A percentile compares a stretch with the other conserved stretches of the same genome.
phyloP scores from a whole-genome alignment of 345 rosid genomes.

The Syzygium jambos region DNA sequence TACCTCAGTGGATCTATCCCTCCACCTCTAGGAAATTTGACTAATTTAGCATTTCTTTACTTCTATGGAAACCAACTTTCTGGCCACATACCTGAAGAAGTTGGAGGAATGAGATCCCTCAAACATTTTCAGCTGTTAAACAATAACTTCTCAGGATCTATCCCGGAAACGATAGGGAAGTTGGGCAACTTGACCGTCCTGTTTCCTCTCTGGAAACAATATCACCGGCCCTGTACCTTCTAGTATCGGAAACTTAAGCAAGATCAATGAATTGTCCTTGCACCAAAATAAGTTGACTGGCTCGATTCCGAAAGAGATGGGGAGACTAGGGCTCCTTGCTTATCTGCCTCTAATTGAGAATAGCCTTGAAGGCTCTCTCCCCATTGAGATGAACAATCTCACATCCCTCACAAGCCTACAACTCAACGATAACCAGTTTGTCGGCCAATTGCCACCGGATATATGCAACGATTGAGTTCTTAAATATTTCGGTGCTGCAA shows the following conservation, averaged over 20 bases:
- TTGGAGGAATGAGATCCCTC: not conserved
- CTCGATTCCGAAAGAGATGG: not conserved
- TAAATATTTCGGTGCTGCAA: not conserved
- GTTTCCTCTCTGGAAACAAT: not conserved
- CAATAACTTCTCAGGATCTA: not conserved
- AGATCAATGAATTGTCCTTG: not conserved
- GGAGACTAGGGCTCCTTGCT: not conserved
- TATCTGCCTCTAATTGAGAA: fast-evolving
- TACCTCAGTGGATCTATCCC: not conserved
- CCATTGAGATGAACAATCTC: not conserved
- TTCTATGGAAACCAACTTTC: not conserved
- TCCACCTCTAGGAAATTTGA: not conserved
- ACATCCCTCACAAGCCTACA: not conserved
- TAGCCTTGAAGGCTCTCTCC: not conserved
- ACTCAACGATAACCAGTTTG: not conserved
- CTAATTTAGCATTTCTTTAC: not conserved
- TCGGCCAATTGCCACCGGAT: not conserved
- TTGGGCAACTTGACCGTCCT: not conserved
- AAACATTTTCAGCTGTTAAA: not conserved
- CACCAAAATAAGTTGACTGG: not conserved
- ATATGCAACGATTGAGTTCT: not conserved
- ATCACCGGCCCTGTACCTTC: not conserved
- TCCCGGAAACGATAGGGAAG: not conserved
- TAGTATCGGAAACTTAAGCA: not conserved
- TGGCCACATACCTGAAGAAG: not conserved